Percentiles rank a stretch among this genome's conserved stretches.
These are phyloP conservation scores for Debaryomyces tyrocola DNA, from an alignment of 805 yeast genomes.

Conservation along the genomic window DNA sequence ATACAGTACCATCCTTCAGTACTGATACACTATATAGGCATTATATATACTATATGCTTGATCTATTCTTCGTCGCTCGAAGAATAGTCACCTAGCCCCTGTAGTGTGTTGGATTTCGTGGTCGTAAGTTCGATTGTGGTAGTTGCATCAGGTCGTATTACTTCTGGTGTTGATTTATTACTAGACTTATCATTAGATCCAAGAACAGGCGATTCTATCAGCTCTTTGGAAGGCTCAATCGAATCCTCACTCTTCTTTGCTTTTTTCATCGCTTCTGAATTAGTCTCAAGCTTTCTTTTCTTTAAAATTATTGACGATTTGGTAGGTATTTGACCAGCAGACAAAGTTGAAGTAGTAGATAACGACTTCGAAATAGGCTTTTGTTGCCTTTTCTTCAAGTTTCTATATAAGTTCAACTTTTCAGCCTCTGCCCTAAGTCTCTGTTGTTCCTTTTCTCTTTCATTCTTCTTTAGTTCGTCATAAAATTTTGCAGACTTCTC, in stretches of 20 bases:
- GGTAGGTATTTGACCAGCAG: not conserved
- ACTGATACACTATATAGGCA: not conserved
- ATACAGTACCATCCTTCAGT: not conserved
- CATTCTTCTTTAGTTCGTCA: slow-evolving; percentile 20
- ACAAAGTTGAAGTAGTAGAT: not conserved
- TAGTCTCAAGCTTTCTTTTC: not conserved
- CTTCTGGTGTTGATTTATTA: not conserved
- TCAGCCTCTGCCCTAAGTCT: slow-evolving; percentile 19
- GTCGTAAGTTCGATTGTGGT: too few species aligned
- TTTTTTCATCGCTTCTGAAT: not conserved
- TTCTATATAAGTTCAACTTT: slow-evolving; percentile 14
- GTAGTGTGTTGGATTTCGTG: not conserved
- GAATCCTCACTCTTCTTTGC: too few species aligned
- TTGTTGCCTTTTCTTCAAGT: slow-evolving; percentile 5
- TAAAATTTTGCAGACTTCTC: slow-evolving; percentile 38
- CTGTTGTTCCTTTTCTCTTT: slow-evolving; percentile 16
- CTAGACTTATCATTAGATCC: not conserved
- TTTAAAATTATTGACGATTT: not conserved
- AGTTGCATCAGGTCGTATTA: too few species aligned
- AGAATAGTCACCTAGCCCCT: slow-evolving; percentile 6
- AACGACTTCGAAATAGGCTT: not conserved
- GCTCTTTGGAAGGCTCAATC: too few species aligned
- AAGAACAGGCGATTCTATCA: not conserved
- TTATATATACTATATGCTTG: not conserved
- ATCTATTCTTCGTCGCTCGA: slow-evolving; percentile 11